Base-by-base conservation (phyloP, 192 early-diverging fungal species). In the Thoreauomyces humboldtii region DNA sequence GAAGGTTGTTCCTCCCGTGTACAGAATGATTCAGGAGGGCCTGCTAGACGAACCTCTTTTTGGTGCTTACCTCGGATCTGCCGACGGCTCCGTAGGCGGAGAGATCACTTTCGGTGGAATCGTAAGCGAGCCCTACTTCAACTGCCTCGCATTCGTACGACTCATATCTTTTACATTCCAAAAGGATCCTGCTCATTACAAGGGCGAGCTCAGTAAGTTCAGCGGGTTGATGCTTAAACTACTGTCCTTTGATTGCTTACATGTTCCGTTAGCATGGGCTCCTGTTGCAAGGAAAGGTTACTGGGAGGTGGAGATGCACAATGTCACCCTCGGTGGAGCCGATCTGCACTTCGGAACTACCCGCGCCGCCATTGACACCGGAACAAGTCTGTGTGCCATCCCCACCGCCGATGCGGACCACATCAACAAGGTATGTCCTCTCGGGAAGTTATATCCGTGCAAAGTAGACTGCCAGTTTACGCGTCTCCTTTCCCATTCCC, bases 241-340 rank as follows among this genome's bases (percentile, higher is more conserved):
- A n/a, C n/a, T n/a, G n/a, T n/a, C n/a, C n/a, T n/a, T n/a, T n/a
- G n/a, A 41, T 41, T 41, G 9, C 38, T 41, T 41, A 41, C 38
- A n/a, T 41, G 9, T 41, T 41, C 38, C 38, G 9, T 41, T 61
- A 77, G 75, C 73, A 19, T 99, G 90, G 88, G 87, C 92, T 48
- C 83, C 90, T 22, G 88, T 99, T 58, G 80, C 84, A 38, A 88
- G 93, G 68, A 92, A 93, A 76, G 94, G 86, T 0, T 99, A 99
- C 79, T 99, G 96, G 96, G 96, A 99, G 77, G 92, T 98, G 45
- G 86, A 88, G 29, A 76, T 99, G 17, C 77, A 88, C 57, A 80
- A 86, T 60, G 81, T 92, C 47, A 82, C 76, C 46, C 84, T 98
- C 61, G 93, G 87, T 59, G 91, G 87, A 38, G 84, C 88, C 29